These are phyloP conservation scores for Pulveroboletus sp. DNA, from an alignment of 1,284 basidiomycete genomes.

Conservation along the genomic window DNA sequence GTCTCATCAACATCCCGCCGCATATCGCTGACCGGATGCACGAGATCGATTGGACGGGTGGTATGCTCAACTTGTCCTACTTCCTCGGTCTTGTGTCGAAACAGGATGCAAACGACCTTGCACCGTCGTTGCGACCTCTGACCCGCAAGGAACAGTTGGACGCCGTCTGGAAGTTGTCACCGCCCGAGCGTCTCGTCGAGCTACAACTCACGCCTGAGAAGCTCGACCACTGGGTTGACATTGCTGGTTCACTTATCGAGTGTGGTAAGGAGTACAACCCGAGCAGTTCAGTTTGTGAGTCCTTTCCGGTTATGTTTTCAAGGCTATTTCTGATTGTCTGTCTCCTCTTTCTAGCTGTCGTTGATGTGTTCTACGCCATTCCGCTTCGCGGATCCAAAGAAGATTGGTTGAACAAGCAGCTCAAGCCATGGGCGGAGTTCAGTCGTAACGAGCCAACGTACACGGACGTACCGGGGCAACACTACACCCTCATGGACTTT, in stretches of 20 bases:
- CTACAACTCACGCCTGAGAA: slow-evolving; percentile 25
- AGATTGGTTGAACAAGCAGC: slow-evolving; percentile 31
- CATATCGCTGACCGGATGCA: slow-evolving; percentile 43
- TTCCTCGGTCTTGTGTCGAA: slow-evolving; percentile 28
- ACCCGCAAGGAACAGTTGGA: slow-evolving; percentile 25
- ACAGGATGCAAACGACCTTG: slow-evolving; percentile 21
- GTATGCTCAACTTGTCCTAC: slow-evolving; percentile 39
- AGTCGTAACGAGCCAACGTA: slow-evolving; percentile 22
- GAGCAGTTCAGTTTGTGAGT: slow-evolving; percentile 27
- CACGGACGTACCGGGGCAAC: slow-evolving; percentile 29
- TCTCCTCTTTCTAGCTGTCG: slow-evolving; percentile 6
- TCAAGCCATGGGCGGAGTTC: slow-evolving; percentile 28
- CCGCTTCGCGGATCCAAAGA: slow-evolving; percentile 24
- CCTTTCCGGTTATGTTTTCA: neutral
- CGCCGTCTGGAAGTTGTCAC: slow-evolving; percentile 24
- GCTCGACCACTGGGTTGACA: slow-evolving; percentile 29
- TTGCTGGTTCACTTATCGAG: slow-evolving; percentile 31
- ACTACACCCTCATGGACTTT: slow-evolving; percentile 33
- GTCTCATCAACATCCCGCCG: slow-evolving; percentile 44
- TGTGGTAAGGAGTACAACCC: slow-evolving; percentile 31
- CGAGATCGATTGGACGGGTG: slow-evolving; percentile 42
- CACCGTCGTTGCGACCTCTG: slow-evolving; percentile 12
- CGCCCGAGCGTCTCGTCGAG: slow-evolving; percentile 26
- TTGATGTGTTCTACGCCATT: slow-evolving; percentile 30
- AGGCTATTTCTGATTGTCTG: neutral